These are phyloP conservation scores for Garcia nutans DNA, from an alignment of 345 rosid species.

Conservation along the genomic window DNA sequence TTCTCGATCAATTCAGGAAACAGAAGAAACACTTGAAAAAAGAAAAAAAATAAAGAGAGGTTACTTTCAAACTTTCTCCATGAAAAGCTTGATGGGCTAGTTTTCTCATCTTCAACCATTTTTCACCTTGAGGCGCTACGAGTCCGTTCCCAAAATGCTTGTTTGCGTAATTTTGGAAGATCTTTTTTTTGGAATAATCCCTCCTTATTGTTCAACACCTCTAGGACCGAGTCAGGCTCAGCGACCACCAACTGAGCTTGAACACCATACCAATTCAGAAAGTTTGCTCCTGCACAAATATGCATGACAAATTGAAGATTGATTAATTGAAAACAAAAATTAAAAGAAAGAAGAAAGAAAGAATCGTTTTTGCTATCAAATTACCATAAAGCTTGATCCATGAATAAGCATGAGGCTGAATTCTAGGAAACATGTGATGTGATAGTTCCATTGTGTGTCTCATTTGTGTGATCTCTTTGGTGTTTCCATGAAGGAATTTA, in stretches of 20 bases:
- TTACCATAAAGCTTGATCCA: conserved; percentile 41
- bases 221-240: conserved; percentile 14
- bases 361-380: neutral
- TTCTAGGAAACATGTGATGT: conserved; percentile 21
- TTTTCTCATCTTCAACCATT: conserved; percentile 26
- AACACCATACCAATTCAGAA: conserved; percentile 15
- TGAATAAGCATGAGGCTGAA: conserved; percentile 30
- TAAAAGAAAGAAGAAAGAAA: neutral
- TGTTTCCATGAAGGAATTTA: conserved; percentile 41
- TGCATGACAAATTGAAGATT: neutral
- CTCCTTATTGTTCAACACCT: conserved; percentile 18
- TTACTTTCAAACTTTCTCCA: conserved; percentile 24
- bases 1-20: neutral
- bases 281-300: conserved; percentile 3
- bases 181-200: conserved; percentile 3
- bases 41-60: no score
- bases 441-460: conserved; percentile 20
- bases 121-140: conserved; percentile 16
- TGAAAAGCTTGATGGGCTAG: conserved; percentile 24
- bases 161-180: neutral
- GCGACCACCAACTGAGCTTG: conserved; percentile 15
- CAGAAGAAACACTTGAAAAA: no score
- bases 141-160: conserved; percentile 19
- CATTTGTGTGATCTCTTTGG: conserved; percentile 20
- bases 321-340: no score